These are phyloP conservation scores for Plasmodium coatneyi DNA, from an alignment of 169 alveolate genomes.

Conservation along the genomic window DNA sequence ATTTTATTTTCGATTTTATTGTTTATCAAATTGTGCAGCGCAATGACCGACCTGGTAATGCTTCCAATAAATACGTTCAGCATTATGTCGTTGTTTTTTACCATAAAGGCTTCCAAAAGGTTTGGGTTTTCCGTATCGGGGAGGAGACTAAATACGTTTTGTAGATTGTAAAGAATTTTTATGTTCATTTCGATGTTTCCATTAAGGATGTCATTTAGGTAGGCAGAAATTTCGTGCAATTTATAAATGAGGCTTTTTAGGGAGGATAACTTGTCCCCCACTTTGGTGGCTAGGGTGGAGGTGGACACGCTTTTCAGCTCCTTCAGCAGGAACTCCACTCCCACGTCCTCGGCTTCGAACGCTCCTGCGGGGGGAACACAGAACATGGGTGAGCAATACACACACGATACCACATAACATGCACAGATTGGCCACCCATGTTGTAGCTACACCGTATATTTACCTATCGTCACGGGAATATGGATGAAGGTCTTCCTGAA, in stretches of 20 bases:
- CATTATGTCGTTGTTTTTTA: conserved; percentile 95
- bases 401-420: no score
- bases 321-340: conserved; percentile 98
- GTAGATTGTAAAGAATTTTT: conserved; percentile 89
- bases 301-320: conserved; percentile 96
- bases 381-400: no score
- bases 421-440: no score
- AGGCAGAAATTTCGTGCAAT: conserved; percentile 80
- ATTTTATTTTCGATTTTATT: conserved; percentile 92
- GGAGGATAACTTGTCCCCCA: conserved; percentile 83
- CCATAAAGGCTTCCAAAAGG: conserved; percentile 91
- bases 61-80: conserved; percentile 94
- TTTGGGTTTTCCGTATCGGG: conserved; percentile 93
- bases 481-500: conserved; percentile 95
- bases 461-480: conserved; percentile 93
- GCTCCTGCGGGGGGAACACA: conserved; percentile 90
- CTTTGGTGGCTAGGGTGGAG: conserved; percentile 93
- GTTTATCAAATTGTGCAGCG: conserved; percentile 95
- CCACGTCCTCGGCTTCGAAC: conserved; percentile 99
- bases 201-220: conserved; percentile 83
- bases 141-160: conserved; percentile 95
- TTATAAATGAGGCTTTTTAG: conserved; percentile 79
- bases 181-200: conserved; percentile 92
- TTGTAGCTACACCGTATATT: neutral
- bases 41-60: conserved; percentile 93